A percentile compares a stretch with the other conserved stretches of the same genome.
Evolutionary conservation across 495 filamentous ascomycete species (phyloP).

Genomic region (Trypethelium eluteriae): DNA sequence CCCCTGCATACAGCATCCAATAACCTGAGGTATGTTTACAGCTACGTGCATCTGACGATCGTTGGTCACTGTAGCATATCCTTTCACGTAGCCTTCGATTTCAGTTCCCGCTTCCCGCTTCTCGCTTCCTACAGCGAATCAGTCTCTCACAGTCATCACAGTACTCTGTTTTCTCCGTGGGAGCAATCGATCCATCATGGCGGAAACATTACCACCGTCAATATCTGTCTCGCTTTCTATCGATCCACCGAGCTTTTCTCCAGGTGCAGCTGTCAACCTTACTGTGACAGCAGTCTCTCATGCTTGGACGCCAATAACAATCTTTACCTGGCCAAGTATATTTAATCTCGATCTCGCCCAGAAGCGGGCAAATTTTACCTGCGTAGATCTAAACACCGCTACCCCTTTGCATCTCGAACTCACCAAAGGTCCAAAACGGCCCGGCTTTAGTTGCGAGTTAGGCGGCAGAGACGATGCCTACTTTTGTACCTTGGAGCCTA

Average conservation of each 20-base stretch:
- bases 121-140: neutral
- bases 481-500: neutral
- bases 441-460: neutral
- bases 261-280: slow-evolving; percentile 2
- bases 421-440: slow-evolving; percentile 6
- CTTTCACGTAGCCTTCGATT: neutral
- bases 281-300: slow-evolving; percentile 5
- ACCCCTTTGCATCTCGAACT: slow-evolving; percentile 3
- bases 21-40: neutral
- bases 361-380: slow-evolving; percentile 1
- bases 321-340: slow-evolving; percentile 4
- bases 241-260: slow-evolving; percentile 2
- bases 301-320: slow-evolving; percentile 1
- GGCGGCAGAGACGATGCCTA: slow-evolving; percentile 9
- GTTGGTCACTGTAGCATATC: neutral
- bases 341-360: slow-evolving; percentile 8
- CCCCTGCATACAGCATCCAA: neutral
- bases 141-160: neutral
- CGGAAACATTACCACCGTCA: neutral
- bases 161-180: neutral
- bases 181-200: neutral
- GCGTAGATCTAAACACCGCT: neutral
- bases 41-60: neutral
- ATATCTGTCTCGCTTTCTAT: slow-evolving; percentile 11
- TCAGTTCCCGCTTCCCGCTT: neutral